phyloP scores from a whole-genome alignment of 2,329 filamentous ascomycete species.

The Aplosporella prunicola region DNA sequence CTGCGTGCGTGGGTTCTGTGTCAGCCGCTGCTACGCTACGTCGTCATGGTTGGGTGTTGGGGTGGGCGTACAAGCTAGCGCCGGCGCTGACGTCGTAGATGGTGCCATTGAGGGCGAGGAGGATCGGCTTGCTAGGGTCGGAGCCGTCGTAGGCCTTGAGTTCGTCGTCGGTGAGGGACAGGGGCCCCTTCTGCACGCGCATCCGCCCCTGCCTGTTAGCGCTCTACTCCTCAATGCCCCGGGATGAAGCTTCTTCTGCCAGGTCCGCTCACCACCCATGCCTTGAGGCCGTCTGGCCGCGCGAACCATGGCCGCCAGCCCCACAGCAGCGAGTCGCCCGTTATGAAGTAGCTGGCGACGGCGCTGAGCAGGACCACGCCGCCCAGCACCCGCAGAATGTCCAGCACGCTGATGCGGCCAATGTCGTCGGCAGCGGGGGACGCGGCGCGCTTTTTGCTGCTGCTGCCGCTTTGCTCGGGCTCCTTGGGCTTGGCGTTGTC shows the following conservation, averaged over 20 bases:
- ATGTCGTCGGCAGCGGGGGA: conserved; percentile 8
- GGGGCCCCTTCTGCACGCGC: conserved; percentile 43
- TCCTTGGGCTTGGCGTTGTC: conserved; percentile 3
- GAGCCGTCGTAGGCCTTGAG: conserved; percentile 69
- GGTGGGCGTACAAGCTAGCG: conserved; percentile 17
- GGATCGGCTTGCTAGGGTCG: conserved; percentile 67
- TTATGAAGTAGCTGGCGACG: conserved; percentile 67
- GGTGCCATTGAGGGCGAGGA: conserved; percentile 79
- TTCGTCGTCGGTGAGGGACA: conserved; percentile 64
- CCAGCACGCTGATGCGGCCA: conserved; percentile 41
- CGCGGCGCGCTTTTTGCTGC: not conserved
- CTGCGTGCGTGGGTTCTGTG: not conserved
- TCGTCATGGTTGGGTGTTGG: not conserved
- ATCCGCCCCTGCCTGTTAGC: too few relatives aligned
- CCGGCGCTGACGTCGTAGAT: conserved; percentile 75
- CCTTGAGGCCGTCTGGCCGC: conserved; percentile 25
- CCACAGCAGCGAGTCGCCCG: conserved; percentile 47
- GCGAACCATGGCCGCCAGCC: conserved; percentile 31
- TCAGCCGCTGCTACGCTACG: not conserved
- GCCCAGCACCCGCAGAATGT: conserved; percentile 58
- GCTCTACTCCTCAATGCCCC: too few relatives aligned
- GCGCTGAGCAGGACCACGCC: conserved; percentile 58
- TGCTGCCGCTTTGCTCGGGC: conserved; percentile 1
- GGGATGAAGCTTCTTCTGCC: too few relatives aligned
- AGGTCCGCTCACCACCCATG: conserved; percentile 20